Evolutionary conservation across 2,329 filamentous ascomycete genomes (phyloP), one percentile per base, ranked within the genome.

Genomic region (Aspergillus sp.): DNA sequence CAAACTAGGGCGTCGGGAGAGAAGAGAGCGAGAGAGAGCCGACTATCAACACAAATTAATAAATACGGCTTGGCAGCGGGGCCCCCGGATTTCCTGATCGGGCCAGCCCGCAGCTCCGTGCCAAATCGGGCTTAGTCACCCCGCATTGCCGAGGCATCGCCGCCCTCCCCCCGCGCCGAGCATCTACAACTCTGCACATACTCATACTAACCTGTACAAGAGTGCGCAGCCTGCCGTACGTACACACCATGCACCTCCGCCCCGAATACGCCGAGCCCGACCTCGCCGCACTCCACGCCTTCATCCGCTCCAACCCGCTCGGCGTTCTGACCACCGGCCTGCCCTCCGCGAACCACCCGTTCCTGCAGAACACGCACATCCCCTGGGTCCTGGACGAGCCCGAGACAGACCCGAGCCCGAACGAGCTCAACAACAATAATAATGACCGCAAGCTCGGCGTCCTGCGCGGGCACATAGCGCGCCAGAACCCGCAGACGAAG

Each of bases 321-420:
- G 45, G 45, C 5, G 22, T 45, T 3, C 25, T 48, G 5, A 48
- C 40, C 5, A 45, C 45, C 5, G 41, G 39, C 4, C 30, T 48
- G 2, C 40, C 42, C 4, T 46, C 36, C 7, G 8, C 26, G 1
- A 34, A 37, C 10, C 37, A 39, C 29, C 42, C 35, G 4, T 39
- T 37, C 1, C 30, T 47, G 3, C 45, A 45, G 32, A 43, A 38
- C 33, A 47, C 36, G 24, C 45, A 47, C 28, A 41, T 43, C 16
- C 43, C 45, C 8, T 45, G 40, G 40, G 31, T 47, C 2, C 17
- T 48, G 11, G 45, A 45, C 27, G 13, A 10, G 4, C 12, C 16
- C 3, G n/a, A 11, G 7, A 29, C 15, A 4, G 17, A 30, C 19
- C 8, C 6, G 30, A 29, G 15, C 8, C 26, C 20, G 16, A 17